phyloP scores from a whole-genome alignment of 305 asterid genomes.

The Fraxinus baroniana region DNA sequence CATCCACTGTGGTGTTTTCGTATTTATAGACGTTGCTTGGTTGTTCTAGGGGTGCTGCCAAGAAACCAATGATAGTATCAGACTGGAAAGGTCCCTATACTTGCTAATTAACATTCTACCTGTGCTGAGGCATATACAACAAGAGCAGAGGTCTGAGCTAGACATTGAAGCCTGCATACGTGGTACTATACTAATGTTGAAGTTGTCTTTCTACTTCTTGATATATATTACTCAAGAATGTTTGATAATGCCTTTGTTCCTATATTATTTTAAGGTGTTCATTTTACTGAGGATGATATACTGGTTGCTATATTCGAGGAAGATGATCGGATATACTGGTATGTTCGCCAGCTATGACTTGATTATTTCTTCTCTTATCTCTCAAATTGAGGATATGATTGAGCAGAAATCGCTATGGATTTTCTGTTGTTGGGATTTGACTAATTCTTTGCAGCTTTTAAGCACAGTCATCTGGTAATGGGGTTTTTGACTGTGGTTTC shows the following conservation, averaged over 20 bases:
- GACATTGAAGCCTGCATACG: slow-evolving; percentile 46
- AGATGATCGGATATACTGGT: slow-evolving; percentile 73
- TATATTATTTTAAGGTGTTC: slow-evolving; percentile 47
- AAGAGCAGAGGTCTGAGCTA: slow-evolving; percentile 64
- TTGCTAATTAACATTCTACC: slow-evolving; percentile 57
- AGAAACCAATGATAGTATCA: slow-evolving; percentile 38
- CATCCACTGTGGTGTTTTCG: slow-evolving; percentile 1
- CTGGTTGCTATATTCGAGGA: slow-evolving; percentile 43
- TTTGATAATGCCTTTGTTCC: slow-evolving; percentile 17
- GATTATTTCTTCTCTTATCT: slow-evolving; percentile 12
- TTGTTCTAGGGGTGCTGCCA: slow-evolving; percentile 36
- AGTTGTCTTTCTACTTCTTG: slow-evolving; percentile 6
- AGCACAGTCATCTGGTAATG: neutral
- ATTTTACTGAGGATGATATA: slow-evolving; percentile 50
- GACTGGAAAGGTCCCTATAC: slow-evolving; percentile 47
- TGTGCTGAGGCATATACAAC: slow-evolving; percentile 52
- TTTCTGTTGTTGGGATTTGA: slow-evolving; percentile 1
- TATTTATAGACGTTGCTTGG: slow-evolving; percentile 4
- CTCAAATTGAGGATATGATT: slow-evolving; percentile 14
- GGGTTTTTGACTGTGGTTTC: neutral
- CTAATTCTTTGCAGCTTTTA: neutral
- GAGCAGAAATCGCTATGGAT: neutral
- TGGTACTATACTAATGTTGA: slow-evolving; percentile 36
- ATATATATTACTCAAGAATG: slow-evolving; percentile 2
- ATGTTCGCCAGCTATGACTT: slow-evolving; percentile 23